Evolutionary conservation across 257 asterid species (phyloP).

Genomic region (Knoxia roxburghii): DNA sequence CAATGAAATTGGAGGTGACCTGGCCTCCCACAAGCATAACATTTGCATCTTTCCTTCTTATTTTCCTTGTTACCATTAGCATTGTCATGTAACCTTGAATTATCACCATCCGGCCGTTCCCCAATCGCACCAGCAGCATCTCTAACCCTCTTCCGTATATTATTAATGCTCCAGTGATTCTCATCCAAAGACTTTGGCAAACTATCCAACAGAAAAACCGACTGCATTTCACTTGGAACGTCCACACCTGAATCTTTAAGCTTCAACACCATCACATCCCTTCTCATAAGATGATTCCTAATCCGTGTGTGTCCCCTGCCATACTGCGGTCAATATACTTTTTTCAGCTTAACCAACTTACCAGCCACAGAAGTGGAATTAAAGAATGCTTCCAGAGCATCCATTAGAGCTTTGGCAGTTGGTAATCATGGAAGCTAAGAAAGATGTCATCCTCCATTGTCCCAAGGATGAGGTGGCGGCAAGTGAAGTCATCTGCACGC

Average conservation of each 20-base stretch:
- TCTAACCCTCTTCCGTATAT: neutral
- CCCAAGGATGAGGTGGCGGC: conserved; percentile 19
- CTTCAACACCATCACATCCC: neutral
- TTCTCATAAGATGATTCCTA: neutral
- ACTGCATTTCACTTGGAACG: conserved; percentile 17
- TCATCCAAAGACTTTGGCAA: conserved; percentile 13
- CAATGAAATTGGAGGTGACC: conserved; percentile 17
- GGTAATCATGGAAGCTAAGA: conserved; percentile 20
- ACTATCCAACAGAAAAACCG: conserved; percentile 13
- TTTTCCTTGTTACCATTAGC: neutral
- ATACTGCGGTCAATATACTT: conserved; percentile 2
- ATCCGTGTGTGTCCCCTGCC: conserved; percentile 5
- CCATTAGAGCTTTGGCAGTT: conserved; percentile 19
- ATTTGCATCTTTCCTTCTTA: neutral
- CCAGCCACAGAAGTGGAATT: conserved; percentile 7
- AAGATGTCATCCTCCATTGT: conserved; percentile 20
- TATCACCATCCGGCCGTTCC: neutral
- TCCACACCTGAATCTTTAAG: neutral
- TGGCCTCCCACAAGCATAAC: conserved; percentile 14
- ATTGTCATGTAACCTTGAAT: neutral
- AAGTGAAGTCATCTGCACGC: conserved; percentile 12
- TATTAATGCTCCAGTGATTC: neutral
- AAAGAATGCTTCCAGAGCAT: conserved; percentile 15
- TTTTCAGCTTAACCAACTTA: neutral
- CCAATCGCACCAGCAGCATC: neutral